Conservation (phyloP, 805 yeast species). For the Tetrapisispora nanseiensis region DNA sequence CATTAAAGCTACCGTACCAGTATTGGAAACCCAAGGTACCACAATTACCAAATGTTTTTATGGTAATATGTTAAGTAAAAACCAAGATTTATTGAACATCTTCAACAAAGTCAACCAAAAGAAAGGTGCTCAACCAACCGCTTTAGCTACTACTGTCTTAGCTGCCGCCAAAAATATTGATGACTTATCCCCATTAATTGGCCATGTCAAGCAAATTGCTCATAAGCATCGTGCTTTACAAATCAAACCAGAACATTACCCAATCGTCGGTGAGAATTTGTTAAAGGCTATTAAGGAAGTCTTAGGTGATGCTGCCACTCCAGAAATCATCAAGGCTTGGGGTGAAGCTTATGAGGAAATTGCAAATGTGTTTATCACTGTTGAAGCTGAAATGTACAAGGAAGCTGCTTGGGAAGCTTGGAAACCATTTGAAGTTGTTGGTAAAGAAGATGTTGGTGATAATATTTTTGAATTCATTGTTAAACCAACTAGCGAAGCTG, state of each 20-base stretch:
- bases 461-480: conserved; percentile 45
- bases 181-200: conserved; percentile 42
- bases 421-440: conserved; percentile 39
- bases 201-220: conserved; percentile 49
- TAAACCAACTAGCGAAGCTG: conserved; percentile 35
- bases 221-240: conserved; percentile 59
- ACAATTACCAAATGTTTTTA: conserved; percentile 47
- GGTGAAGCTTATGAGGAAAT: conserved; percentile 51
- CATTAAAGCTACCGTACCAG: conserved; percentile 44
- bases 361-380: conserved; percentile 49
- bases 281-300: conserved; percentile 44
- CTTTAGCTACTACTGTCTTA: conserved; percentile 51
- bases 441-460: conserved; percentile 35
- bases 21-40: conserved; percentile 45
- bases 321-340: conserved; percentile 54
- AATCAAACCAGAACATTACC: conserved; percentile 54
- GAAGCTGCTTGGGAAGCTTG: conserved; percentile 51
- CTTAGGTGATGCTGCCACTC: conserved; percentile 53
- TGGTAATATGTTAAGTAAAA: conserved; percentile 40
- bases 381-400: conserved; percentile 41
- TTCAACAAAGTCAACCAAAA: conserved; percentile 54
- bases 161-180: conserved; percentile 57
- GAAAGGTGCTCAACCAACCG: conserved; percentile 48
- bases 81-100: conserved; percentile 47
- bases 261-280: conserved; percentile 52